Evolutionary conservation across 2,329 filamentous ascomycete species (phyloP).

Genomic region (Chrysoporthe cubensis): DNA sequence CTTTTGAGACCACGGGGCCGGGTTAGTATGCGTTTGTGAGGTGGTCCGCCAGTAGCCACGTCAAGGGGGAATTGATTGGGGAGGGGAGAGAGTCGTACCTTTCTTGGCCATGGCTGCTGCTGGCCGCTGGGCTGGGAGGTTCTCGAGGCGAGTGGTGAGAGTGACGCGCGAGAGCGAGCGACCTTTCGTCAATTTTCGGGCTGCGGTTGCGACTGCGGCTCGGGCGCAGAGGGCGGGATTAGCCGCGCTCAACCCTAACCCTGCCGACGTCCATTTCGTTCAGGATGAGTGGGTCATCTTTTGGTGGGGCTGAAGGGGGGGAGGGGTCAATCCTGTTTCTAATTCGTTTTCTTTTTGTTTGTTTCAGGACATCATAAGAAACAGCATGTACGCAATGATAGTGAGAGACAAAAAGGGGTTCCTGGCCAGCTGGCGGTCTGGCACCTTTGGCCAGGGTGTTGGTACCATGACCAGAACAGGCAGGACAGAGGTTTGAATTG

Average conservation of each 20-base stretch:
- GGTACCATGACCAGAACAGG: no score
- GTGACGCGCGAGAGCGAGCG: background rate
- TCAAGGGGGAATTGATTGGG: background rate
- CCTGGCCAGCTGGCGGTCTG: no score
- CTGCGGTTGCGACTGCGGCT: background rate
- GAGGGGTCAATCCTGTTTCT: no score
- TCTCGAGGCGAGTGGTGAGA: background rate
- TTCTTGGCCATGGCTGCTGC: conserved; percentile 43
- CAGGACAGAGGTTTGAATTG: no score
- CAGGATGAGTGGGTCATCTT: no score
- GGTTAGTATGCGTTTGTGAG: background rate
- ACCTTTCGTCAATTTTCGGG: background rate
- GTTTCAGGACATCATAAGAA: no score
- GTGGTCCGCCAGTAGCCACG: background rate
- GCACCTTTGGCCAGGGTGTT: no score
- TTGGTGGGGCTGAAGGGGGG: no score
- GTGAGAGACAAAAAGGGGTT: no score
- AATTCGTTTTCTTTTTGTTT: no score
- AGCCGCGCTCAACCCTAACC: background rate
- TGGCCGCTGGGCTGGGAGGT: background rate
- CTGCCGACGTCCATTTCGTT: background rate
- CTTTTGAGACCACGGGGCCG: conserved; percentile 47
- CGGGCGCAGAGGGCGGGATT: background rate
- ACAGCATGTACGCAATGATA: no score
- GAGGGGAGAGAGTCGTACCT: conserved; percentile 30